Percentiles rank a stretch among this genome's conserved stretches.
Evolutionary conservation across 2,329 filamentous ascomycete species (phyloP).

Genomic region (Orbilia blumenaviensis): DNA sequence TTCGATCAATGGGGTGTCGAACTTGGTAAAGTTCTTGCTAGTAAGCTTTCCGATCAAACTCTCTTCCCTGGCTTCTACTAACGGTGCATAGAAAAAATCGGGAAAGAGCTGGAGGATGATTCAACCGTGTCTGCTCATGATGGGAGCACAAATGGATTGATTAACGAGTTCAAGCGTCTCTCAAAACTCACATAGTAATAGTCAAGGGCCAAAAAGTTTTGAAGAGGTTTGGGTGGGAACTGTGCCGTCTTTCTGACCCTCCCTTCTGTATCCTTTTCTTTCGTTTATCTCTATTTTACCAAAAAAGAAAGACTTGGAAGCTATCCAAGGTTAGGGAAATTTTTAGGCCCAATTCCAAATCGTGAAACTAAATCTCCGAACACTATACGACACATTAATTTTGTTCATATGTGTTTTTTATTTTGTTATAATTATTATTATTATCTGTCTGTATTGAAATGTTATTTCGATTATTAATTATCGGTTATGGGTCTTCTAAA

Average conservation of each 20-base stretch:
- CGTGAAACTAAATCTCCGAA: neutral
- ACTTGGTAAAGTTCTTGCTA: slow-evolving; percentile 93
- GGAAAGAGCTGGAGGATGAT: slow-evolving; percentile 77
- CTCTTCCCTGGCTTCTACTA: neutral
- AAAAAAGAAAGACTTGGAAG: neutral
- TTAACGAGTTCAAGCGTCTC: slow-evolving; percentile 75
- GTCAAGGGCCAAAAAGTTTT: neutral
- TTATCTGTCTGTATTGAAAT: too few relatives aligned
- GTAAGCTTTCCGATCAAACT: slow-evolving; percentile 67
- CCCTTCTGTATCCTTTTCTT: neutral
- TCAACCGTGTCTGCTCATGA: slow-evolving; percentile 79
- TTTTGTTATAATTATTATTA: too few relatives aligned
- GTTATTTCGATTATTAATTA: neutral
- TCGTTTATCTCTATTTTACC: too few relatives aligned
- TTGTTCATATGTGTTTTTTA: too few relatives aligned
- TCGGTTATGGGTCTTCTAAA: slow-evolving; percentile 26
- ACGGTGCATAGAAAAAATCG: slow-evolving; percentile 63
- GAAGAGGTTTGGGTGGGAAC: neutral
- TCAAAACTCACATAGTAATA: slow-evolving; percentile 11
- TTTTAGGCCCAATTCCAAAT: neutral
- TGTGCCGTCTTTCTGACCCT: neutral
- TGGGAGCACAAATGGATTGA: slow-evolving; percentile 84
- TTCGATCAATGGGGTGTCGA: slow-evolving; percentile 99
- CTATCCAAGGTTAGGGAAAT: neutral
- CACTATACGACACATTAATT: too few relatives aligned